Evolutionary conservation across 768 basidiomycete species (phyloP), one percentile per base, ranked within the genome.

Genomic region (Russula sp.): DNA sequence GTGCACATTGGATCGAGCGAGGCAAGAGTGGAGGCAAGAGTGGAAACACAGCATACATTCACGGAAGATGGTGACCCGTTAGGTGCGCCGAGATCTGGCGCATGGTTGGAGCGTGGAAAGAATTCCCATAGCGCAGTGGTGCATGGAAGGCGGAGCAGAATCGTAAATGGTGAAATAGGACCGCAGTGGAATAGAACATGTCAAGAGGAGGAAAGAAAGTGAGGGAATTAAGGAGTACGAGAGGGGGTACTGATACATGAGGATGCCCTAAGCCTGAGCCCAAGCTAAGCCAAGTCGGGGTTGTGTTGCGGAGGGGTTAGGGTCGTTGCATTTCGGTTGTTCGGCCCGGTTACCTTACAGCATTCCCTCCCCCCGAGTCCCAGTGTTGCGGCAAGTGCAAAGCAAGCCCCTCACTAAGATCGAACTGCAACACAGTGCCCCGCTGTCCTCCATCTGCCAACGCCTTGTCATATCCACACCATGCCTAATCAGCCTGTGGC

Each of bases 401-500:
- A 27, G 27, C 27, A 27, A 27, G 27, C 50, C 6, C 35, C 35
- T 37, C 35, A 37, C 10, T 10, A 55, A 55, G 49, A 63, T 63
- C 52, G 62, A 39, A 52, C 51, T n/a, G 51, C 57, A 58, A 40
- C 27, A 59, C 31, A 16, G 37, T 51, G 32, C 40, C 6, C 39
- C 22, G 31, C 34, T 31, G 11, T 10, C 57, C 54, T 40, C 54
- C 51, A 52, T 62, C 35, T 44, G 35, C 16, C 42, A 44, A 60
- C 16, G 39, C 22, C 31, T 10, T 45, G 16, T 20, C 40, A 32
- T 35, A 27, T 48, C 22, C 49, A 14, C 13, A 39, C 64, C 40
- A 75, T 74, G 74, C 73, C 74, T 42, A 68, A 68, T 20, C 74
- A 70, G 34, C 65, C 71, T 49, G 57, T 61, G 11, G 56, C 66